Conservation (phyloP, 768 basidiomycete species). For the Asterophora lycoperdoides region DNA sequence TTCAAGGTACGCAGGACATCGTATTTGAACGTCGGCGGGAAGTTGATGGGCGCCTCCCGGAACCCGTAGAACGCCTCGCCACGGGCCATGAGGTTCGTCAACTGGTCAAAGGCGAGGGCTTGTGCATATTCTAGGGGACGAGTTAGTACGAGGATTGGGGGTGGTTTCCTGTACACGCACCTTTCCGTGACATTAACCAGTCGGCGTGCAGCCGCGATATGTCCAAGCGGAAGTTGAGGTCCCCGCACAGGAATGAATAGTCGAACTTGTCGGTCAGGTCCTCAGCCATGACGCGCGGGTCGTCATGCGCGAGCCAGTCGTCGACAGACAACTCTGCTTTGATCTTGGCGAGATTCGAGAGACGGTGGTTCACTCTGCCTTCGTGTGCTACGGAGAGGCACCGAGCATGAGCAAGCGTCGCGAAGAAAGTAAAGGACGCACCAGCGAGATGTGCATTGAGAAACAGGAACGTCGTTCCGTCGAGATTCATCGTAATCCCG, state of each 20-base stretch:
- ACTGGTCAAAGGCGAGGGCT: conserved; percentile 88
- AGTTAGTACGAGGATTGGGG: background rate
- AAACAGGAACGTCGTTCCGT: conserved; percentile 80
- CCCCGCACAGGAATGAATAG: conserved; percentile 83
- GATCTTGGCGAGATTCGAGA: conserved; percentile 86
- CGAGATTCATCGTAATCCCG: conserved; percentile 83
- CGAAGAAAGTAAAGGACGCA: conserved; percentile 20
- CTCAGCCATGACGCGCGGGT: conserved; percentile 67
- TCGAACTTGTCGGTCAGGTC: conserved; percentile 90
- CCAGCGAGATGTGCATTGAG: conserved; percentile 91
- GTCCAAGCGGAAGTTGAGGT: conserved; percentile 88
- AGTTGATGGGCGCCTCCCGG: conserved; percentile 72
- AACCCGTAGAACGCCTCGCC: conserved; percentile 73
- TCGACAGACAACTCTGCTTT: conserved; percentile 83
- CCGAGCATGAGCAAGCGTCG: background rate
- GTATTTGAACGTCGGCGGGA: conserved; percentile 94
- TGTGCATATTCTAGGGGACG: conserved; percentile 63
- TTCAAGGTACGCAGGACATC: conserved; percentile 65
- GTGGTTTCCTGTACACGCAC: conserved; percentile 27
- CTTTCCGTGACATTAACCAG: conserved; percentile 83
- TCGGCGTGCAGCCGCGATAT: conserved; percentile 90
- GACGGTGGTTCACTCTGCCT: conserved; percentile 68
- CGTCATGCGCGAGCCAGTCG: conserved; percentile 62
- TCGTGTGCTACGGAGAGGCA: conserved; percentile 57
- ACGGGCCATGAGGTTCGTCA: conserved; percentile 71